Evolutionary conservation across 305 asterid species (phyloP).

Genomic region (Fraxinus sp.): DNA sequence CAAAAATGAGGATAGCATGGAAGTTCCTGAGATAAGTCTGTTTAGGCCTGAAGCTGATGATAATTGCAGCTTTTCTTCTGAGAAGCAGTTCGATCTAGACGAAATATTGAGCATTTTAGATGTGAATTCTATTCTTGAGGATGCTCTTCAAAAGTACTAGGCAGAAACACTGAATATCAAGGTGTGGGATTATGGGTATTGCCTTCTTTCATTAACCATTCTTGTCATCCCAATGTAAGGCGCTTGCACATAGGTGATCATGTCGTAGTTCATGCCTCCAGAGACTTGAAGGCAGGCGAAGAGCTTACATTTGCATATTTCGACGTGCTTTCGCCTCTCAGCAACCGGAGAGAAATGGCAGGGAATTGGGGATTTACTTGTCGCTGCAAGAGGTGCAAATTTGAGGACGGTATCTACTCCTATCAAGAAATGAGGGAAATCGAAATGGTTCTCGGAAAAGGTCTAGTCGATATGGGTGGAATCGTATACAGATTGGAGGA

Average conservation of each 20-base stretch:
- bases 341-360: conserved; percentile 48
- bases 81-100: conserved; percentile 40
- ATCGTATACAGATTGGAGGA: conserved; percentile 72
- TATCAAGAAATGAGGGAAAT: conserved; percentile 65
- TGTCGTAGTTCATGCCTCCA: conserved; percentile 59
- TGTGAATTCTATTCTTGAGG: conserved; percentile 68
- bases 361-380: conserved; percentile 73
- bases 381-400: conserved; percentile 59
- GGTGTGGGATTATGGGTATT: conserved; percentile 81
- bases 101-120: conserved; percentile 57
- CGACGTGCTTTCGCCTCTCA: conserved; percentile 53
- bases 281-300: conserved; percentile 76
- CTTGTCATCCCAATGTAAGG: conserved; percentile 79
- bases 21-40: conserved; percentile 44
- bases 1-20: conserved; percentile 45
- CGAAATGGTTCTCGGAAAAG: conserved; percentile 48
- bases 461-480: conserved; percentile 56
- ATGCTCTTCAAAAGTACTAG: conserved; percentile 60
- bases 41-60: conserved; percentile 51
- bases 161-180: conserved; percentile 59
- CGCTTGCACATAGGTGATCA: conserved; percentile 79
- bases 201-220: conserved; percentile 74
- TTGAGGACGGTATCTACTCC: conserved; percentile 41
- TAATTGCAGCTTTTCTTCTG: neutral
- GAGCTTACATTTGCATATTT: conserved; percentile 72